Evolutionary conservation across 805 yeast species (phyloP), one percentile per base, ranked within the genome.

Genomic region (Sungouiella thailandica): DNA sequence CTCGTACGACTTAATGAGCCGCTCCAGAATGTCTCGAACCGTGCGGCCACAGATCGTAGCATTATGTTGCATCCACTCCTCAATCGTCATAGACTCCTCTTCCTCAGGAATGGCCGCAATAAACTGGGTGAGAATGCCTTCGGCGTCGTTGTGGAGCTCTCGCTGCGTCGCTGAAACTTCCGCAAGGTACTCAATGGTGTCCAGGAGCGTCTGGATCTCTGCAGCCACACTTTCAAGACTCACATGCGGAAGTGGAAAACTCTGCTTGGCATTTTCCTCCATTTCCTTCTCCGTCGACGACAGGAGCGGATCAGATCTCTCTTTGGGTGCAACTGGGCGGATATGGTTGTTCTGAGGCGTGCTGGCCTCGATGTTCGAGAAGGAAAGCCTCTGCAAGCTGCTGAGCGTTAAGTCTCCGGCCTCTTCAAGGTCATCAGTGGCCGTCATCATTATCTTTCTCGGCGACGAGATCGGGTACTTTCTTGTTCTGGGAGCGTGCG

Each of bases 91-190:
- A 9, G 73, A 65, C 44, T 83, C 63, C 49, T 83, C 88, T 17
- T 72, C 73, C 19, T 72, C 76, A 0, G 90, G 89, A 76, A 83
- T 77, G 27, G 76, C 76, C 1, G 78, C 68, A 5, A 82, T 75
- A 47, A 83, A 83, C 31, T 65, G 65, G 0, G 84, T 74, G 15
- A 83, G 56, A 18, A 72, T 71, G 1, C 90, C 88, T 37, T 80
- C 85, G 25, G 64, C 52, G 50, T 83, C 94, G 41, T 80, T 76
- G 42, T 72, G 67, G 12, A 80, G 55, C 25, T 66, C 64, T 40
- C 63, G 65, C 7, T 53, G 53, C 0, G 69, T 57, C 7, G 58
- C 49, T 2, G 65, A 46, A n/a, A 68, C 42, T 15, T 50, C 47
- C 25, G 54, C 50, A 14, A 68, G 49, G 30, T 55, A 66, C 12